Percentiles rank a stretch among this genome's conserved stretches.
These are phyloP conservation scores for Barnettozyma siamensis DNA, from an alignment of 805 yeast genomes.

Conservation along the genomic window DNA sequence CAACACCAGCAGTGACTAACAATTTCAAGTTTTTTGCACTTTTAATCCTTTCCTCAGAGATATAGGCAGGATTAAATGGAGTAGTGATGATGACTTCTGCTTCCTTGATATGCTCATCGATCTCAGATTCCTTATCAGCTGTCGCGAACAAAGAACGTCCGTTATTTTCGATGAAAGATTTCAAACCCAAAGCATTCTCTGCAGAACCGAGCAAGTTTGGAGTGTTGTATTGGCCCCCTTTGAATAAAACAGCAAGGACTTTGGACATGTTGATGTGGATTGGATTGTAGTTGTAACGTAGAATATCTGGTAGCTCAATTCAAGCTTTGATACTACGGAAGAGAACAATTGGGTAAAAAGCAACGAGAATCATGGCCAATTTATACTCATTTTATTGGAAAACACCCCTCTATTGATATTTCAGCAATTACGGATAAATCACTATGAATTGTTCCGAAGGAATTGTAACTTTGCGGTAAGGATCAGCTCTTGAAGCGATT, in stretches of 20 bases:
- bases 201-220: conserved; percentile 59
- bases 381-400: no score
- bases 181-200: conserved; percentile 72
- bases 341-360: no score
- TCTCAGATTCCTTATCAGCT: conserved; percentile 58
- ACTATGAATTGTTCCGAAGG: neutral
- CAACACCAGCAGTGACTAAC: conserved; percentile 77
- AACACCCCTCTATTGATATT: neutral
- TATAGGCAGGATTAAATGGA: conserved; percentile 79
- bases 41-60: conserved; percentile 58
- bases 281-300: neutral
- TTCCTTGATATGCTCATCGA: conserved; percentile 62
- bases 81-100: conserved; percentile 77
- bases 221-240: conserved; percentile 27
- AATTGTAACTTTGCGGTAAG: no score
- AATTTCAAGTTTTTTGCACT: conserved; percentile 68
- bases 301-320: neutral
- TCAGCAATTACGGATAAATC: no score
- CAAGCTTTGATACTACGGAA: no score
- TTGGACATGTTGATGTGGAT: conserved; percentile 9
- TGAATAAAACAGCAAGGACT: conserved; percentile 26
- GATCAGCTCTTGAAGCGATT: no score
- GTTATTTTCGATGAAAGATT: conserved; percentile 53
- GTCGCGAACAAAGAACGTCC: conserved; percentile 69
- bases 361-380: no score